Percentiles rank a stretch among this genome's conserved stretches.
Conservation (phyloP, 345 rosid genomes). For the Gynandropsis gynandra region DNA sequence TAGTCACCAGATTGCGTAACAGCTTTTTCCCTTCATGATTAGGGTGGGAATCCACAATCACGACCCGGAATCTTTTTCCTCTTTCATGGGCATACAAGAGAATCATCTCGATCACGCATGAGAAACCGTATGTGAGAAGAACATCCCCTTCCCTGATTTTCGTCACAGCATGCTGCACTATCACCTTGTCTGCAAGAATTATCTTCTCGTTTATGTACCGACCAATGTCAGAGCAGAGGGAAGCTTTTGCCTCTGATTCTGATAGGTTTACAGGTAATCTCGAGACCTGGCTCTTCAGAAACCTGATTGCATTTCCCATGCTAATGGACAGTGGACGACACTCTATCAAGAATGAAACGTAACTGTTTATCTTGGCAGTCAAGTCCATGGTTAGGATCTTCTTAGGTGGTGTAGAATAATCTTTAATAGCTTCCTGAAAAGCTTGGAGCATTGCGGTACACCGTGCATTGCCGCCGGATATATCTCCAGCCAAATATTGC, state of each 20-base stretch:
- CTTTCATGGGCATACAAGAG: constrained; percentile 59
- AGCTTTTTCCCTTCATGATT: constrained; percentile 61
- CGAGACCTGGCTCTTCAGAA: constrained; percentile 58
- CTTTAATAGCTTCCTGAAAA: constrained; percentile 60
- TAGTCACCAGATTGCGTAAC: constrained; percentile 51
- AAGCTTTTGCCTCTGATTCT: constrained; percentile 56
- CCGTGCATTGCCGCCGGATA: constrained; percentile 67
- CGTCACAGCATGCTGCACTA: constrained; percentile 53
- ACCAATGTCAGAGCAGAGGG: constrained; percentile 50
- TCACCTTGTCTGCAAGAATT: constrained; percentile 56
- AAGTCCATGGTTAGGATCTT: constrained; percentile 57
- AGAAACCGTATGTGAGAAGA: constrained; percentile 65
- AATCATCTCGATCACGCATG: constrained; percentile 78
- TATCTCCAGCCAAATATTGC: constrained; percentile 60
- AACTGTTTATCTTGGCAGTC: constrained; percentile 50
- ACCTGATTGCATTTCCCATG: constrained; percentile 87
- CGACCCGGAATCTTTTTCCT: constrained; percentile 58
- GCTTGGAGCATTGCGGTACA: constrained; percentile 79
- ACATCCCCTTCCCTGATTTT: constrained; percentile 79
- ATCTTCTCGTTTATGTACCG: constrained; percentile 66
- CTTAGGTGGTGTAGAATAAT: constrained; percentile 53
- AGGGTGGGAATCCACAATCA: constrained; percentile 67
- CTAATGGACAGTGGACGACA: constrained; percentile 80
- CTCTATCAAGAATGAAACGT: constrained; percentile 66
- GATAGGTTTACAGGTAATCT: constrained; percentile 45